Evolutionary conservation across 768 basidiomycete species (phyloP).

Genomic region (Lactifluus piperatus): DNA sequence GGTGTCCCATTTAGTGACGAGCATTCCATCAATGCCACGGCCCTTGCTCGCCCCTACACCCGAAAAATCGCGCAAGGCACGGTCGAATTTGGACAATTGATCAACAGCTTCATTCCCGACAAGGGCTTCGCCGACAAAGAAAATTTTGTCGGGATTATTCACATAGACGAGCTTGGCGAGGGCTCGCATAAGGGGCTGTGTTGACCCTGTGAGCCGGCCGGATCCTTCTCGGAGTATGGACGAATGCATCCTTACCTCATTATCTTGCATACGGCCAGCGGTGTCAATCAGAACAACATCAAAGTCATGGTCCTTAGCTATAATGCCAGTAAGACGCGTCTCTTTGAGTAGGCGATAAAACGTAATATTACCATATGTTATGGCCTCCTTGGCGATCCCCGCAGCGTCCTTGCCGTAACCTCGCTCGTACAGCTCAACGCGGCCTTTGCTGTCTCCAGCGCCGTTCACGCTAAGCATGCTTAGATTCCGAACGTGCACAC

Average conservation of each 20-base stretch:
- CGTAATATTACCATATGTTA: conserved; percentile 61
- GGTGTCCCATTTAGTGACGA: conserved; percentile 98
- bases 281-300: conserved; percentile 98
- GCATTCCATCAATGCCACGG: conserved; percentile 95
- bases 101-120: conserved; percentile 99
- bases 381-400: conserved; percentile 93
- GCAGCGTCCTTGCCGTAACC: conserved; percentile 99
- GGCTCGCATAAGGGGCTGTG: conserved; percentile 90
- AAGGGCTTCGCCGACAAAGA: conserved; percentile 96
- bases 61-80: conserved; percentile 88
- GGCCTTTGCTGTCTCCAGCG: conserved; percentile 53
- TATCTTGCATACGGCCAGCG: conserved; percentile 98
- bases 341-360: neutral
- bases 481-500: conserved; percentile 93
- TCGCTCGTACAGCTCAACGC: conserved; percentile 89
- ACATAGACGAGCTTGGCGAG: conserved; percentile 95
- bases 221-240: conserved; percentile 5
- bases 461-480: conserved; percentile 73
- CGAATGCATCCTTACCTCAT: conserved; percentile 54
- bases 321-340: neutral
- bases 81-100: conserved; percentile 94
- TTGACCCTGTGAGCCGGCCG: neutral
- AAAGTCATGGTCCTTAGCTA: conserved; percentile 83
- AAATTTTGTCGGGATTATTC: conserved; percentile 94
- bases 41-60: conserved; percentile 55